Evolutionary conservation across 176 grass and related monocot species (phyloP).

Genomic region (Oryza rufipogon): DNA sequence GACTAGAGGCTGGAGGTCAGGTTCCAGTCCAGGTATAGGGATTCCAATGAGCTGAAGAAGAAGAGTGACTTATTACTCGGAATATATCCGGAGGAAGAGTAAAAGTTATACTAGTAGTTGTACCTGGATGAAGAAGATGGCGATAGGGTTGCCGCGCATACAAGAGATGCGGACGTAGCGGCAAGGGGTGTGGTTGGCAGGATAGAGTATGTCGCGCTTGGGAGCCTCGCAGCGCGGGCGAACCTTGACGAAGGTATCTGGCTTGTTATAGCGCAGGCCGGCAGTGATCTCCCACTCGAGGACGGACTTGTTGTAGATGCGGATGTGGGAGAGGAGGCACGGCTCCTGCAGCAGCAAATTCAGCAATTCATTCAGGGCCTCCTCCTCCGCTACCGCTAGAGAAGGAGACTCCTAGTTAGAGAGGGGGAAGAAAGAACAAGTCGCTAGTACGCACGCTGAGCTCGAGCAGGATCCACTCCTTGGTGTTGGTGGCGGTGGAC

Average conservation of each 20-base stretch:
- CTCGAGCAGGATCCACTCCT: slow-evolving; percentile 98
- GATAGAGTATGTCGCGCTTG: slow-evolving; percentile 90
- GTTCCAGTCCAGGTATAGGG: slow-evolving; percentile 84
- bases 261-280: slow-evolving; percentile 92
- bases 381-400: too few relatives aligned
- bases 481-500: slow-evolving; percentile 89
- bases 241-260: slow-evolving; percentile 86
- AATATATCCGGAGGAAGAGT: not conserved
- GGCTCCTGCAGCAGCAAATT: slow-evolving; percentile 50
- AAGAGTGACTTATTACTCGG: not conserved
- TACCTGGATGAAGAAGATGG: slow-evolving; percentile 92
- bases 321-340: slow-evolving; percentile 85
- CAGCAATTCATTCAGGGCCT: too few relatives aligned
- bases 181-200: slow-evolving; percentile 75
- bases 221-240: slow-evolving; percentile 77
- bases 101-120: not conserved
- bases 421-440: too few relatives aligned
- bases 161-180: slow-evolving; percentile 92
- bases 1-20: slow-evolving; percentile 82
- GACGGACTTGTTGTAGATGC: slow-evolving; percentile 98
- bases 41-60: slow-evolving; percentile 71
- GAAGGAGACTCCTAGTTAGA: too few relatives aligned
- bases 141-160: slow-evolving; percentile 86
- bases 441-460: slow-evolving; percentile 47
- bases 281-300: slow-evolving; percentile 93